Evolutionary conservation across 805 yeast genomes (phyloP).

Genomic region (Candida jianshihensis): DNA sequence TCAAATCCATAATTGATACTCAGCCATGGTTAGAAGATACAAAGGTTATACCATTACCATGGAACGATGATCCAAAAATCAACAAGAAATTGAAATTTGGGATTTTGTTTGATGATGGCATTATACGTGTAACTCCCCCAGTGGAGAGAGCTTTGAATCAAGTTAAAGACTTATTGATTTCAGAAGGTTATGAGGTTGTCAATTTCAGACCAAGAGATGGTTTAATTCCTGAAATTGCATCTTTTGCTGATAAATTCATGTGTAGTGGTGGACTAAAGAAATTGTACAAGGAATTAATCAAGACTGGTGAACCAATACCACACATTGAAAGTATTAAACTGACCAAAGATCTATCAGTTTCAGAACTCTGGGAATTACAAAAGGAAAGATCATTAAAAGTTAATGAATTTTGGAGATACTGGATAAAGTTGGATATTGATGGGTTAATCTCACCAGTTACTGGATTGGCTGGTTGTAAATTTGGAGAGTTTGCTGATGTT

Average conservation of each 20-base stretch:
- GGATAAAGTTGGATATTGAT: slow-evolving; percentile 37
- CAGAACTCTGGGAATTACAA: slow-evolving; percentile 36
- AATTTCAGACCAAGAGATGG: slow-evolving; percentile 25
- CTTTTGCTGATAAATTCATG: slow-evolving; percentile 4
- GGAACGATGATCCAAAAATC: slow-evolving; percentile 23
- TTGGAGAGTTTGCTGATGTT: slow-evolving; percentile 28
- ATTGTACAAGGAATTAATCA: slow-evolving; percentile 1
- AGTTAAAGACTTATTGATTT: slow-evolving; percentile 21
- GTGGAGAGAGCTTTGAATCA: slow-evolving; percentile 34
- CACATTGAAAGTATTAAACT: slow-evolving; percentile 25
- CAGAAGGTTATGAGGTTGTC: slow-evolving; percentile 42
- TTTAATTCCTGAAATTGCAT: not conserved
- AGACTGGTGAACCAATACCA: slow-evolving; percentile 32
- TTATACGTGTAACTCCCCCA: slow-evolving; percentile 39
- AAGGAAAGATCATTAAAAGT: slow-evolving; percentile 27
- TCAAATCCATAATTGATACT: slow-evolving; percentile 19
- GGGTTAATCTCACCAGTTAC: slow-evolving; percentile 44
- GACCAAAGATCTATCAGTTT: slow-evolving; percentile 30
- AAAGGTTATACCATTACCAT: slow-evolving; percentile 30
- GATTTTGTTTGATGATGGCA: slow-evolving; percentile 32
- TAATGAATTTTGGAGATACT: slow-evolving; percentile 30
- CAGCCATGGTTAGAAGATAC: slow-evolving; percentile 37
- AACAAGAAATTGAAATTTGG: slow-evolving; percentile 32
- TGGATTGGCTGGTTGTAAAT: slow-evolving; percentile 36
- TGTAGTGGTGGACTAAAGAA: slow-evolving; percentile 4